Conservation (phyloP, 495 filamentous ascomycete species). For the Penicillium manginii region DNA sequence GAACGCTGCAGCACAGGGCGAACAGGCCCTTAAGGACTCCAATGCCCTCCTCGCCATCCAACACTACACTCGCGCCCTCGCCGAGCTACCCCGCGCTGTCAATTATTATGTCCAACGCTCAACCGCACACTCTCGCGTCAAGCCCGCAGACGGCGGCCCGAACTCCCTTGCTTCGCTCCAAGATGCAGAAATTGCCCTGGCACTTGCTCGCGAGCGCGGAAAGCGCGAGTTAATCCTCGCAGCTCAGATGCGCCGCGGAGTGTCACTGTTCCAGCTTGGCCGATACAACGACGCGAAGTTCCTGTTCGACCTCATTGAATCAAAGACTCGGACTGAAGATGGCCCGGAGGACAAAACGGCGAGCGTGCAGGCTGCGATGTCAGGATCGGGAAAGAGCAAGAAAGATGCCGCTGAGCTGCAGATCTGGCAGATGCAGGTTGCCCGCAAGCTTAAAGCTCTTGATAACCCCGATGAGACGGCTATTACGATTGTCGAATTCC, state of each 20-base stretch:
- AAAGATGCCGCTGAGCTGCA: constrained; percentile 52
- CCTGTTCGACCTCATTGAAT: constrained; percentile 68
- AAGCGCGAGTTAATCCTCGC: constrained; percentile 79
- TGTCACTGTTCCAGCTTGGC: constrained; percentile 71
- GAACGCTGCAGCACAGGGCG: constrained; percentile 65
- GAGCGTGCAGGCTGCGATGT: constrained; percentile 38
- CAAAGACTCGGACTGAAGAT: constrained; percentile 60
- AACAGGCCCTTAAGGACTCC: constrained; percentile 63
- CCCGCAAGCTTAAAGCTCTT: constrained; percentile 53
- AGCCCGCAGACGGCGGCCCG: constrained; percentile 48
- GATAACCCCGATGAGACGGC: constrained; percentile 61
- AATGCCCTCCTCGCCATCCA: constrained; percentile 70
- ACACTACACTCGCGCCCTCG: constrained; percentile 77
- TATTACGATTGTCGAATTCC: constrained; percentile 65
- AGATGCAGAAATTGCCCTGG: constrained; percentile 80
- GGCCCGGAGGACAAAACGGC: constrained; percentile 44
- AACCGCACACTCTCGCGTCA: constrained; percentile 74
- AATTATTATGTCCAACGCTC: constrained; percentile 88
- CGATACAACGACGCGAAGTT: constrained; percentile 77
- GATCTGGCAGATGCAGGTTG: constrained; percentile 66
- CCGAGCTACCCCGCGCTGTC: constrained; percentile 66
- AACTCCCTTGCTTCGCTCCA: constrained; percentile 62
- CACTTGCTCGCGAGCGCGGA: constrained; percentile 69
- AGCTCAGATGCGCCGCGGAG: constrained; percentile 79
- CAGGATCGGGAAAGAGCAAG: constrained; percentile 48